phyloP scores from a whole-genome alignment of 805 yeast genomes.

The Jamesozyma spencerorum region DNA sequence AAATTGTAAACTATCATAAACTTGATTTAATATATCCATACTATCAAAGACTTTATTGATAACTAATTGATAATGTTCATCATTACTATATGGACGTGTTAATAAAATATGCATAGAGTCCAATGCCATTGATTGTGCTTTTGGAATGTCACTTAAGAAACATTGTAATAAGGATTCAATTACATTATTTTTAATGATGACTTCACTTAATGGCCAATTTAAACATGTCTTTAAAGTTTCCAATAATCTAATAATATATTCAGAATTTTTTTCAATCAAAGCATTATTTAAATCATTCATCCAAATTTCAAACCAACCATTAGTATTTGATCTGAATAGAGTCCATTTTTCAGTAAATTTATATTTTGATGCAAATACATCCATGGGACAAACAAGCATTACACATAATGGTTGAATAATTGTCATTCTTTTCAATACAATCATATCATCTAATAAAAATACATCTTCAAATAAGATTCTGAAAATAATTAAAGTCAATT shows the following conservation, averaged over 20 bases:
- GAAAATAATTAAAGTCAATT: slow-evolving; percentile 65
- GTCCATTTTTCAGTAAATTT: slow-evolving; percentile 40
- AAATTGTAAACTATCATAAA: slow-evolving; percentile 46
- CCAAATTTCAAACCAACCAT: slow-evolving; percentile 89
- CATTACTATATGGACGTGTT: slow-evolving; percentile 61
- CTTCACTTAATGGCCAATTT: slow-evolving; percentile 80
- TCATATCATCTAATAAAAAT: slow-evolving; percentile 82
- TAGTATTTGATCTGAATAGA: slow-evolving; percentile 53
- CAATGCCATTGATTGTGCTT: slow-evolving; percentile 71
- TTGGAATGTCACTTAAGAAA: slow-evolving; percentile 49
- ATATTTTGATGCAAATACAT: slow-evolving; percentile 53
- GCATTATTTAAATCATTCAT: slow-evolving; percentile 40
- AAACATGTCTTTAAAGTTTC: slow-evolving; percentile 83
- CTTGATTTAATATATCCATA: slow-evolving; percentile 54
- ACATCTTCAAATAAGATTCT: slow-evolving; percentile 89
- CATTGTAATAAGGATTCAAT: slow-evolving; percentile 54
- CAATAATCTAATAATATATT: slow-evolving; percentile 56
- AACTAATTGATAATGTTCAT: slow-evolving; percentile 64
- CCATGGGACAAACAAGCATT: slow-evolving; percentile 67
- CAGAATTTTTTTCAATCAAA: slow-evolving; percentile 33
- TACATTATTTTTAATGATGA: slow-evolving; percentile 58
- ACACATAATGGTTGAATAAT: slow-evolving; percentile 75
- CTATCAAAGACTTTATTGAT: slow-evolving; percentile 80
- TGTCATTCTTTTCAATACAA: slow-evolving; percentile 72
- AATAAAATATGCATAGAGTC: slow-evolving; percentile 86